Base-by-base conservation (phyloP, 108 stramenopile species). In the Nitzschia sp. region DNA sequence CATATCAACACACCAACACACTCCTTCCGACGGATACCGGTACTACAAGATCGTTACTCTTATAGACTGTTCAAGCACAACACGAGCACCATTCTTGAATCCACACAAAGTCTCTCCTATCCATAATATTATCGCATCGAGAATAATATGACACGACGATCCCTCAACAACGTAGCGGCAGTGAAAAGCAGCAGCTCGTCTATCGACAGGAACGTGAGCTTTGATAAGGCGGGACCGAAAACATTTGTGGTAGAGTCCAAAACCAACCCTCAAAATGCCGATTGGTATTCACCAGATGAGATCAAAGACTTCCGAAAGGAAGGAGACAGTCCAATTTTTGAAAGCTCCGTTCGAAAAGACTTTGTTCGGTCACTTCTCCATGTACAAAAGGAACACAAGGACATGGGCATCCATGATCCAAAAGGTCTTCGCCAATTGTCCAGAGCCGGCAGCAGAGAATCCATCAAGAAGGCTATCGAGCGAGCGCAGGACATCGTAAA, bases 381-480 rank as follows among this genome's bases (percentile, higher is more conserved):
- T 21, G 48, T 50, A 4, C 48, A 50, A 50, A 50, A 50, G 13
- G 48, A 50, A 50, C 48, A 50, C 48, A 50, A 50, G 48, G 48
- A 16, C 9, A 4, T 50, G 48, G 48, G 48, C 21, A 50, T 50
- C 19, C 48, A 50, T 4, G 48, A 50, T 50, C 48, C 48, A 8
- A 50, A 50, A n/a, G 48, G 48, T n/a, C 48, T 50, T 11, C 48
- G 48, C 8, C 48, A 50, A 50, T n/a, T 50, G 48, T 50, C 48
- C 8, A 8, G 48, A 50, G 48, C 48, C 4, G 4, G 13, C 48
- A 50, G 48, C 48, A 50, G 19, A n/a, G 48, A 50, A 19, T 50
- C 48, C 19, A 50, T 50, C 48, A 50, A 50, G 21, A 50, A 5
- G 13, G 48, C 48, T 22, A 50, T 50, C 21, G 4, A 22, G 19